Evolutionary conservation across 2,329 filamentous ascomycete genomes (phyloP), one percentile per base, ranked within the genome.

Genomic region (Aspergillus tamarii): DNA sequence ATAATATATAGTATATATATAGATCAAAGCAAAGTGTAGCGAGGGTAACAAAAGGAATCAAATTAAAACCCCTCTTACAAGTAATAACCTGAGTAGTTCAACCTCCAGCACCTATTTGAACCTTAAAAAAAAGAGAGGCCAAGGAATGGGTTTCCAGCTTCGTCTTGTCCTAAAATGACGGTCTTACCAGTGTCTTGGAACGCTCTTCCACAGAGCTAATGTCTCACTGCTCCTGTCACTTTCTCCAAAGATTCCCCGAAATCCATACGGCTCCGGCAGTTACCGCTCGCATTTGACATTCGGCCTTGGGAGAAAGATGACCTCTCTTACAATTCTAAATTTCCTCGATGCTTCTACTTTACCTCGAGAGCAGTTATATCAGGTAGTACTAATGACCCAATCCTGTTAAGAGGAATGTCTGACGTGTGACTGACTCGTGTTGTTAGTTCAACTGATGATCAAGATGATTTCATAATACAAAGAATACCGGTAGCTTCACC

Each of bases 191-290:
- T 30, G 32, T 55, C n/a, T 39, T 39, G 50, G 50, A 36, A 54
- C 32, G 7, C 21, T 39, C 36, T 36, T 11, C n/a, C 52, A 52
- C 10, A 12, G 30, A 39, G 52, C 32, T 39, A 55, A 23, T 55
- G 52, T 55, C 52, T 55, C 52, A 55, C 50, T 54, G 50, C 19
- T 34, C 32, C 32, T 30, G 12, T 54, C 52, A 55, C 52, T 55
- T 55, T 55, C 32, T 26, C 52, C 52, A 36, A 55, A 55, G 52
- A 55, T 55, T 55, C 52, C 52, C 32, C 52, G 52, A 55, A 48
- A 39, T 39, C 16, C 28, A 52, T 9, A 52, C 12, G 32, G 21
- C 32, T 39, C 52, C 32, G 50, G 52, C 52, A 55, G 52, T 55
- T 39, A 39, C 52, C 52, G 52, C n/a, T 39, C 32, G 21, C 36